Conservation (phyloP, 2,329 filamentous ascomycete genomes). For the Fusarium praegraminearum region DNA sequence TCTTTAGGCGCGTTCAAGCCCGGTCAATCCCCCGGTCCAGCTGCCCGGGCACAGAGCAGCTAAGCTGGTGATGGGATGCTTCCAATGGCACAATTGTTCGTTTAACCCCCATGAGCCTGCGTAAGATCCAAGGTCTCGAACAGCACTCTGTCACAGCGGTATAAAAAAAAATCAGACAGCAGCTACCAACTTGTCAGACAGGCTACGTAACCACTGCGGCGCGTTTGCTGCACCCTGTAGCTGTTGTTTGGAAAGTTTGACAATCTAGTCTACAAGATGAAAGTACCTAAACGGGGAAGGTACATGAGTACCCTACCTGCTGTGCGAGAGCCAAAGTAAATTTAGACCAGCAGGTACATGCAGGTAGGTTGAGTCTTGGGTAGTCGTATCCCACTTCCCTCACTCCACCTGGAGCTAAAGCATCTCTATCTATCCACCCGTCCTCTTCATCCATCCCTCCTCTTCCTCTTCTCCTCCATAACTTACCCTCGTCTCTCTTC, state of each 20-base stretch:
- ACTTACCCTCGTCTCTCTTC: constrained; percentile 47
- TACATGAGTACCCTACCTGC: constrained; percentile 22
- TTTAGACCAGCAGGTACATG: constrained; percentile 40
- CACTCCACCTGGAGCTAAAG: constrained; percentile 41
- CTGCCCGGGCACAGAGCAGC: constrained; percentile 22
- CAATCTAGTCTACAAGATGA: neutral
- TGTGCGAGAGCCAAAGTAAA: constrained; percentile 24
- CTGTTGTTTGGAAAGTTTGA: constrained; percentile 18
- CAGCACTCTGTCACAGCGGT: neutral
- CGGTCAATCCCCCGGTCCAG: constrained; percentile 37
- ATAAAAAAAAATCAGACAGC: neutral
- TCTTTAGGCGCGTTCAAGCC: constrained; percentile 42
- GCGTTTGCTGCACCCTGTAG: constrained; percentile 15
- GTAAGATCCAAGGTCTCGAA: neutral
- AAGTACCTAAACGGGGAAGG: constrained; percentile 23
- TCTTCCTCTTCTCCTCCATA: constrained; percentile 40
- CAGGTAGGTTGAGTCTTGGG: constrained; percentile 2
- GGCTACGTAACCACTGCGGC: neutral
- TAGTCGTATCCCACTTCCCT: constrained; percentile 37
- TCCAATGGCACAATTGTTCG: constrained; percentile 11
- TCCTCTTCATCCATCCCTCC: constrained; percentile 42
- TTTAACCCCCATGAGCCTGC: constrained; percentile 27
- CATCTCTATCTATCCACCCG: constrained; percentile 44
- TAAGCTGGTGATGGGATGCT: constrained; percentile 23
- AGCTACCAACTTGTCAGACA: neutral